Conservation (phyloP, 2,329 filamentous ascomycete species). For the Hymenoscyphus repandus region DNA sequence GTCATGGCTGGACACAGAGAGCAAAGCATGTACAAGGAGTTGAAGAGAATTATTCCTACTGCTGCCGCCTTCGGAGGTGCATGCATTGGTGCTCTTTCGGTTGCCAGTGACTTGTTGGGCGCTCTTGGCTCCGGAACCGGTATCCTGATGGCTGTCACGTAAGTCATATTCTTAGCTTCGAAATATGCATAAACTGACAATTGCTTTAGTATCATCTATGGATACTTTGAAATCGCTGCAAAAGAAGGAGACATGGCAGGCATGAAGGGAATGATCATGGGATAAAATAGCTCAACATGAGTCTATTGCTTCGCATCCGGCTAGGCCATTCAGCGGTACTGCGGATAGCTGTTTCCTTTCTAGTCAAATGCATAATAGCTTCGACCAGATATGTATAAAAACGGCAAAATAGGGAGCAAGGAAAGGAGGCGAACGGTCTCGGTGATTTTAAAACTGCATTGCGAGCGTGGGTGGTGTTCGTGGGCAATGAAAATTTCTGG, state of each 20-base stretch:
- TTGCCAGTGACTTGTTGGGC: constrained; percentile 90
- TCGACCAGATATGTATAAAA: constrained; percentile 14
- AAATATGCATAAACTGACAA: constrained; percentile 31
- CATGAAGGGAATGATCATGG: constrained; percentile 70
- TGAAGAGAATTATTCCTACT: constrained; percentile 98
- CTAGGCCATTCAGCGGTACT: constrained; percentile 15
- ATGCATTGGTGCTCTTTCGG: constrained; percentile 95
- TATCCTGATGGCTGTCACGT: constrained; percentile 97
- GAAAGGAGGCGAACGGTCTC: not conserved
- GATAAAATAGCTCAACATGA: constrained; percentile 34
- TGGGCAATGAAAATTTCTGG: constrained; percentile 2
- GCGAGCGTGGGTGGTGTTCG: constrained; percentile 11
- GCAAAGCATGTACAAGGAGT: constrained; percentile 99
- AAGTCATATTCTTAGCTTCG: constrained; percentile 43
- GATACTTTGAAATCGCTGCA: constrained; percentile 98
- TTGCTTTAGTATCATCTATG: constrained; percentile 80
- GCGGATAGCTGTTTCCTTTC: constrained; percentile 4
- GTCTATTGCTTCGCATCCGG: constrained; percentile 25
- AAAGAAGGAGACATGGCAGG: constrained; percentile 95
- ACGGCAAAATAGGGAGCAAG: constrained; percentile 1
- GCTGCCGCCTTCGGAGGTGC: constrained; percentile 97
- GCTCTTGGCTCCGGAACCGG: constrained; percentile 94
- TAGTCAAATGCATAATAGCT: not conserved
- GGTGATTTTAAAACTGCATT: constrained; percentile 17
- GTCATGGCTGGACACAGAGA: constrained; percentile 99